Base-by-base conservation (phyloP, 140 eudicot species). In the Flaveria floridana region DNA sequence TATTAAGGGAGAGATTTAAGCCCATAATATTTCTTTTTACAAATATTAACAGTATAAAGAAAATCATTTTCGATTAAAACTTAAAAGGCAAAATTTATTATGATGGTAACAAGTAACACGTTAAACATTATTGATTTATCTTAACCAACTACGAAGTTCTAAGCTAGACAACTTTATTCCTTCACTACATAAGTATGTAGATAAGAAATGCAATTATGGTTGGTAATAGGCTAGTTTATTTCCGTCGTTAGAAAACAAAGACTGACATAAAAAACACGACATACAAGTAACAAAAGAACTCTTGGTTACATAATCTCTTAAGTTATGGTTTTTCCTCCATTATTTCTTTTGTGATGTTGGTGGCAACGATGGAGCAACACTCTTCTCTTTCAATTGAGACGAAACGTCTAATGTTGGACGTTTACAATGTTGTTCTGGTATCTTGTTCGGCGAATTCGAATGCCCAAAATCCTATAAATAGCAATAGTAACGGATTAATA, bases 301-400 rank as follows among this genome's bases (percentile, higher is more conserved):
- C 72, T 68, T 66, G 70, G 73, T 59, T 77, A 57, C 76, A 59
- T 26, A 16, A 69, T 68, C 34, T 34, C 67, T 13, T 55, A 76
- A 23, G 51, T 28, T 42, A 41, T 16, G 76, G 53, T 34, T 53
- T 1, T 72, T 78, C 68, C 79, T 25, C 73, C 75, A 6, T 59
- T 75, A 76, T 77, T 89, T 87, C 77, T 76, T 76, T 55, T 75
- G 84, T 37, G 82, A 69, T 4, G 85, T 76, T 7, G 87, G 86
- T 13, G 89, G 84, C 74, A 77, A 61, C 34, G 79, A 58, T 3
- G 84, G 67, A 39, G 72, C 70, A 5, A 61, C 84, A 18, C 65
- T 44, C 72, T 77, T 82, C 48, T 75, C 82, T 55, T 83, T 80
- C 68, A 44, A 25, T 18, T 74, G 71, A 18, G 79, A 7, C 11